Percentiles rank a stretch among this genome's conserved stretches.
phyloP scores from a whole-genome alignment of 164 flowering plant genomes.

The Cinnamomum chago region DNA sequence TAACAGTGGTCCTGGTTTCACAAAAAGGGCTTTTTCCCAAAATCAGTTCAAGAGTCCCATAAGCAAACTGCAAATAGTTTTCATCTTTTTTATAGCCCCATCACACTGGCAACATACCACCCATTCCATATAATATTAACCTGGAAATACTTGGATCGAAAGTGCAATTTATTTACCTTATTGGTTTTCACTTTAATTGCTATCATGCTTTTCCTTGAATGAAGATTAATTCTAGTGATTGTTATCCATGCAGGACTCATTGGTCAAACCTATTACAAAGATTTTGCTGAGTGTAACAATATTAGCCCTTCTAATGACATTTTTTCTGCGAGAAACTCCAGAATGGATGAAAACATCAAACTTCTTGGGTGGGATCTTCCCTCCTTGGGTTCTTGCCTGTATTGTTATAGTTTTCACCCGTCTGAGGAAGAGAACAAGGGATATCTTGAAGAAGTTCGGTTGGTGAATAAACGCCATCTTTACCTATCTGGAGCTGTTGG shows the following conservation, averaged over 20 bases:
- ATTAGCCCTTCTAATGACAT: conserved; percentile 48
- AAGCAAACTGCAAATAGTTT: too few species aligned
- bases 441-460: conserved; percentile 44
- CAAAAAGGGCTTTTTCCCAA: too few species aligned
- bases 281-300: conserved; percentile 60
- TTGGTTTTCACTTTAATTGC: too few species aligned
- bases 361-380: conserved; percentile 41
- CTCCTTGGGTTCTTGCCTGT: conserved; percentile 95
- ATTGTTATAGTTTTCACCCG: conserved; percentile 83
- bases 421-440: conserved; percentile 79
- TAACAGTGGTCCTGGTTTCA: too few species aligned
- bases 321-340: conserved; percentile 63
- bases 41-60: too few species aligned
- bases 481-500: too few species aligned
- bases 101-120: too few species aligned
- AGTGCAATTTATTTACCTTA: too few species aligned
- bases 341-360: conserved; percentile 55
- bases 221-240: neutral
- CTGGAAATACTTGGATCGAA: too few species aligned
- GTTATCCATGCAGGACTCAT: conserved; percentile 60
- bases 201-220: neutral
- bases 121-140: too few species aligned
- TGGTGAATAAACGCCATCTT: conserved; percentile 25
- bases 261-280: conserved; percentile 76
- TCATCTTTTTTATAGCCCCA: too few species aligned